These are phyloP conservation scores for Colletotrichum chrysophilum DNA, from an alignment of 2,329 filamentous ascomycete species.

Conservation along the genomic window DNA sequence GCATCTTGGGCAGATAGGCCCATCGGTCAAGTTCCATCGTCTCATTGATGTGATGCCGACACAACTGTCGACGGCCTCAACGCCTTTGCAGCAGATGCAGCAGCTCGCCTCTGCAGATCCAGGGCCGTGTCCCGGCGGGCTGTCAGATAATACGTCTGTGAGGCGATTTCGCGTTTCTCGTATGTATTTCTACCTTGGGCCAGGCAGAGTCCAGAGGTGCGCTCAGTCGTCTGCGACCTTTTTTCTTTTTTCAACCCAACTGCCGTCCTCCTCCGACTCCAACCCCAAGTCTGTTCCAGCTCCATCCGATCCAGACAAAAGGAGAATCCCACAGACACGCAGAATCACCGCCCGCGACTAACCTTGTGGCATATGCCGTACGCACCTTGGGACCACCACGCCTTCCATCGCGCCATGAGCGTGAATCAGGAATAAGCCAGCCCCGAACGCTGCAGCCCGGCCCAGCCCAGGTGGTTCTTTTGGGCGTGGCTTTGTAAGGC, in stretches of 20 bases:
- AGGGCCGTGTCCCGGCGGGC: conserved; percentile 5
- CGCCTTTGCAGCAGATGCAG: neutral
- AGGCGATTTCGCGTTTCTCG: neutral
- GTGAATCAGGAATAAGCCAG: neutral
- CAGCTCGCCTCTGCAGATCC: neutral
- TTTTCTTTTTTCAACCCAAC: neutral
- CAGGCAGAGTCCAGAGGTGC: neutral
- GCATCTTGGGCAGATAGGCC: neutral
- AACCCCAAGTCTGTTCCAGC: neutral
- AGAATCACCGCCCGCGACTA: neutral
- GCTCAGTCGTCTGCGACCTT: neutral
- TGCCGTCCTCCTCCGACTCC: neutral
- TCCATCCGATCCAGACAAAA: neutral
- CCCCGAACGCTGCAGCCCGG: neutral
- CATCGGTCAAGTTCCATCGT: neutral
- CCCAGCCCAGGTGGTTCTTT: neutral
- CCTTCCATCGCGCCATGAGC: neutral
- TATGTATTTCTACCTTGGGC: neutral
- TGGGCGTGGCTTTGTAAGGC: neutral
- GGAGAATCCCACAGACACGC: neutral
- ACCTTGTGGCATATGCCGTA: neutral
- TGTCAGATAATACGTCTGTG: conserved; percentile 4
- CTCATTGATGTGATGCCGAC: neutral
- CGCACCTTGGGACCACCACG: neutral
- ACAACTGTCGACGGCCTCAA: neutral